Evolutionary conservation across 345 rosid species (phyloP), one percentile per base, ranked within the genome.

Genomic region (Boechera stricta): DNA sequence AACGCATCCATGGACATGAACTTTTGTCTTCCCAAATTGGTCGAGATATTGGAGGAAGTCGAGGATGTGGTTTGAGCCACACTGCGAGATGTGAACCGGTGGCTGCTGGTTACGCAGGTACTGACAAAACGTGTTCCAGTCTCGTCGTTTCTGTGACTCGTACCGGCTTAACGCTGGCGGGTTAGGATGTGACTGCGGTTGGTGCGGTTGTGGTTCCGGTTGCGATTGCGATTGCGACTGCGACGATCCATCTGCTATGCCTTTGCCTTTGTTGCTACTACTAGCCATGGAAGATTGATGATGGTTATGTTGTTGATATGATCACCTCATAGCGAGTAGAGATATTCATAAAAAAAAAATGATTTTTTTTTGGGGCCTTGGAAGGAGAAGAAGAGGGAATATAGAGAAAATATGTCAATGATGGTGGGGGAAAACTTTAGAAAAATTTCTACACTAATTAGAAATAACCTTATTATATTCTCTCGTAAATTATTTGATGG

Each of bases 81-180:
- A 90, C 80, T 87, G 89, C 3, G 96, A 80, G 54, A 89, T 72
- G 10, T 86, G 82, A 4, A 92, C 91, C 2, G 98, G 96, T 1
- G 98, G 98, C 15, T 91, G 84, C 52, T 87, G 98, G 81, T 92
- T 92, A 67, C 96, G 87, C 16, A 92, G 69, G 83, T 87, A 90
- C 83, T 92, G 97, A 7, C 96, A 89, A 58, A 92, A 92, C 75
- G 97, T 92, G 75, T 88, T 90, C 97, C 97, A 92, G n/a, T 92
- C 97, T 75, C 97, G 61, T 44, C 96, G 69, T 72, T 92, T 92
- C 54, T 92, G 98, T 3, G 96, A 89, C 77, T 90, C 96, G 64
- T 92, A 92, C 7, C 98, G 79, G 80, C 98, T 92, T 41, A 88
- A 41, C 16, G 38, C 55, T n/a, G 81, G 76, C 0, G 87, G 86